These are phyloP conservation scores for Didymella arachidicola DNA, from an alignment of 2,329 filamentous ascomycete species.

Conservation along the genomic window DNA sequence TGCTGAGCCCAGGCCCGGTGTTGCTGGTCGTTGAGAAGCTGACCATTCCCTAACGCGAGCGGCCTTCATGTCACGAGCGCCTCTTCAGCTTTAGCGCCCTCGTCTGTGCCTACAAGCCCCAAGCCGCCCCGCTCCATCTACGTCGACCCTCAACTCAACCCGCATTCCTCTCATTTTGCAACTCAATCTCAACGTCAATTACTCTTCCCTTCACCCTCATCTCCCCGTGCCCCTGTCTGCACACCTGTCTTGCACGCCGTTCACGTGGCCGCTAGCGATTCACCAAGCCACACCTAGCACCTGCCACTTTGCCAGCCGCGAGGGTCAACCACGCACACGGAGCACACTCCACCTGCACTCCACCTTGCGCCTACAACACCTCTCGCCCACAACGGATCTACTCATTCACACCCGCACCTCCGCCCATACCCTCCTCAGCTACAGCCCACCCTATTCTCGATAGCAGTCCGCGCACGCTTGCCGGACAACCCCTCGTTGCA, in stretches of 20 bases:
- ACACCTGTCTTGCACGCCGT: constrained; percentile 26
- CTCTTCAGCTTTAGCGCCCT: constrained; percentile 25
- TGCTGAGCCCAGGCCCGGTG: constrained; percentile 26
- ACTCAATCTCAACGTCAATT: constrained; percentile 38
- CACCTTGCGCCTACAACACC: constrained; percentile 24
- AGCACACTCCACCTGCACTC: constrained; percentile 33
- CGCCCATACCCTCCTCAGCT: constrained; percentile 57
- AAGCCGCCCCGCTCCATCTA: constrained; percentile 38
- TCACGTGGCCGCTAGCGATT: constrained; percentile 33
- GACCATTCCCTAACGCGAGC: constrained; percentile 28
- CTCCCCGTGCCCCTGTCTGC: constrained; percentile 19
- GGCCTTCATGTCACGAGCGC: constrained; percentile 28
- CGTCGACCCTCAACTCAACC: constrained; percentile 30
- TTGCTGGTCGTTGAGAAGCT: constrained; percentile 27
- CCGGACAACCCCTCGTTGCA: constrained; percentile 38
- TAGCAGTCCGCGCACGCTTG: constrained; percentile 49
- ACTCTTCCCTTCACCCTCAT: constrained; percentile 23
- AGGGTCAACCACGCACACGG: constrained; percentile 29
- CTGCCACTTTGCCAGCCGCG: constrained; percentile 21
- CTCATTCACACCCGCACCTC: constrained; percentile 51
- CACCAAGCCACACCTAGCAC: constrained; percentile 25
- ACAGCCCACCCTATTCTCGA: constrained; percentile 52
- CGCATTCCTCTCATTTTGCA: constrained; percentile 32
- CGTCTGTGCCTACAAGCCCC: constrained; percentile 27
- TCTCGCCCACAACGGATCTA: constrained; percentile 63